Evolutionary conservation across 208 protist species (phyloP), one percentile per base, ranked within the genome.

Genomic region (Jaenimonas drosophilae): DNA sequence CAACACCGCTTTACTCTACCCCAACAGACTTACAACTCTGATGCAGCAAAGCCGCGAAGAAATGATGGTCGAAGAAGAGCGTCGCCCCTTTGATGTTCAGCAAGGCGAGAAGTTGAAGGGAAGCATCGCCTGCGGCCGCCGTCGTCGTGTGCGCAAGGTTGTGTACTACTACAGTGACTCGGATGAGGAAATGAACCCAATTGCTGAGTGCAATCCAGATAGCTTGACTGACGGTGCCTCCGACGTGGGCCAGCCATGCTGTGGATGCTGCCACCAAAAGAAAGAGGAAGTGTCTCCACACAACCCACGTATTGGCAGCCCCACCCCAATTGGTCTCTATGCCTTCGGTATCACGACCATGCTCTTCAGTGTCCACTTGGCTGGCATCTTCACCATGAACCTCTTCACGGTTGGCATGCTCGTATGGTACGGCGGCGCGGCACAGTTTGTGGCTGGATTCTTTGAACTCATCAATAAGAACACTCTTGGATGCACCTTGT

Each of bases 261-360:
- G 39, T 32, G 49, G 30, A 14, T 38, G 49, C 32, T 52, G 44
- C 28, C 21, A 50, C 28, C 16, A 50, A n/a, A 44, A 43, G 17
- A 55, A 51, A 41, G 37, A 42, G 34, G 30, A 17, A 17, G 36
- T 54, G 24, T 56, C 45, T 2, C 32, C 47, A 20, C 25, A 12
- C 33, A 63, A 63, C 49, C 56, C 47, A 12, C 56, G 56, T 25
- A 56, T 77, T 43, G 64, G 47, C 23, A 57, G 48, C 39, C 67
- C 67, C 21, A 54, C 54, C 0, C 47, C 65, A 3, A 47, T 74
- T 17, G 64, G 59, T 9, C 54, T 78, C 17, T 47, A 64, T 26
- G 64, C 59, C 19, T 78, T 74, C 40, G 70, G 70, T 24, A 66
- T 64, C 28, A 78, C 70, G 4, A 65, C 55, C 17, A 25, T 74